A percentile compares a stretch with the other conserved stretches of the same genome.
Evolutionary conservation across 2,329 filamentous ascomycete species (phyloP).

Genomic region (Arthrinium phaeospermum): DNA sequence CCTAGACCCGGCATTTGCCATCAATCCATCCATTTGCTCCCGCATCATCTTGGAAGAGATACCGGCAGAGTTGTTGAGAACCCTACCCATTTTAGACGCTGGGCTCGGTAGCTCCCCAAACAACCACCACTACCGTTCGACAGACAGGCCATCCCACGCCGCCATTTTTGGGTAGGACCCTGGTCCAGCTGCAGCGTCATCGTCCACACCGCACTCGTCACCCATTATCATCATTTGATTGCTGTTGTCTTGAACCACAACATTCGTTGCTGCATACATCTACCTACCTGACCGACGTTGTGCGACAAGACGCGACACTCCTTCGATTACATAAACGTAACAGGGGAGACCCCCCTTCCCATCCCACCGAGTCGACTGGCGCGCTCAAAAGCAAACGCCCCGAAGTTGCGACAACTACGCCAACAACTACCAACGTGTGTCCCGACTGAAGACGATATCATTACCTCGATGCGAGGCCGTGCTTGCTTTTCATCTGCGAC

Average conservation of each 20-base stretch:
- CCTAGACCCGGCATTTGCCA: neutral
- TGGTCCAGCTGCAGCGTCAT: conserved; percentile 21
- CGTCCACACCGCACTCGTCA: conserved; percentile 12
- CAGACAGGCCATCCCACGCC: conserved; percentile 15
- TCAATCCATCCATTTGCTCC: neutral
- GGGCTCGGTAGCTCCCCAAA: neutral
- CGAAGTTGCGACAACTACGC: conserved; percentile 10
- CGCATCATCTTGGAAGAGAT: conserved; percentile 6
- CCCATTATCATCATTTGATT: conserved; percentile 19
- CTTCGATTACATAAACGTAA: neutral
- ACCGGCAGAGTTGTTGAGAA: neutral
- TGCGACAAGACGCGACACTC: conserved; percentile 1
- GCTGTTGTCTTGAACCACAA: conserved; percentile 8
- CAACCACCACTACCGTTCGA: conserved; percentile 11
- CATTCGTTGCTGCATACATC: conserved; percentile 13
- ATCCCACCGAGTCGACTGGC: neutral
- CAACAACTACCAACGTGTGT: neutral
- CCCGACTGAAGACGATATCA: neutral
- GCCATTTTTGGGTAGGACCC: conserved; percentile 23
- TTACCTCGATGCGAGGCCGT: conserved; percentile 9
- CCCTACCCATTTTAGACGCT: neutral
- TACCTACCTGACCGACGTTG: conserved; percentile 15
- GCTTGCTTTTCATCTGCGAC: conserved; percentile 23
- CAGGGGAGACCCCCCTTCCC: neutral
- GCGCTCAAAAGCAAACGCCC: neutral